Conservation (phyloP, 1,284 basidiomycete species). For the Cryptococcus sp. region DNA sequence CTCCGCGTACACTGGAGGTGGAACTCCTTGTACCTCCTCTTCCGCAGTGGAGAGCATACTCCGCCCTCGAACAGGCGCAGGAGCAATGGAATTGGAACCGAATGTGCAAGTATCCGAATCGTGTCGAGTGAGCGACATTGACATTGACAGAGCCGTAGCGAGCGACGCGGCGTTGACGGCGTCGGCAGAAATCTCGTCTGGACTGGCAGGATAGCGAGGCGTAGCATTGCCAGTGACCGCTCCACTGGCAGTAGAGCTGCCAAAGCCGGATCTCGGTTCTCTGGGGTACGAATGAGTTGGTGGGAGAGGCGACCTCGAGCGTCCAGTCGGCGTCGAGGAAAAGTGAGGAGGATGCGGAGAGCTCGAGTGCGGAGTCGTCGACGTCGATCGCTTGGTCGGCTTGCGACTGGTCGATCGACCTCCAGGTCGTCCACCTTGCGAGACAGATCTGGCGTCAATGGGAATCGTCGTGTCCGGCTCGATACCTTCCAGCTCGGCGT, state of each 20-base stretch:
- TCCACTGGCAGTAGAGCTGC: no score
- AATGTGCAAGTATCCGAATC: not conserved
- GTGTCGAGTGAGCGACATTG: not conserved
- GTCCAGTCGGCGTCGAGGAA: not conserved
- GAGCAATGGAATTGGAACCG: no score
- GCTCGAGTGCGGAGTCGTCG: not conserved
- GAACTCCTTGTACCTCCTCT: no score
- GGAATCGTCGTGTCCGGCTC: not conserved
- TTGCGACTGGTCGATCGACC: conserved; percentile 1
- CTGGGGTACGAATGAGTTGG: not conserved
- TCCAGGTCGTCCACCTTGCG: no score
- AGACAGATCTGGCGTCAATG: no score
- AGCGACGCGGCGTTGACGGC: conserved; percentile 3
- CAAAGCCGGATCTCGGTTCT: no score
- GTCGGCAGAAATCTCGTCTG: not conserved
- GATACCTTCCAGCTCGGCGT: conserved; percentile 21
- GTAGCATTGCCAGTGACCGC: not conserved
- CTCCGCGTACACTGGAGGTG: no score
- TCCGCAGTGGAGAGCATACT: no score
- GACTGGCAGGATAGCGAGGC: not conserved
- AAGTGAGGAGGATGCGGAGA: not conserved
- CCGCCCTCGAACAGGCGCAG: no score
- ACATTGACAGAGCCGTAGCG: conserved; percentile 4
- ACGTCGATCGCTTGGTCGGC: not conserved
- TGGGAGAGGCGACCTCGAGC: not conserved